Evolutionary conservation across 345 rosid genomes (phyloP).

Genomic region (Salix udensis): DNA sequence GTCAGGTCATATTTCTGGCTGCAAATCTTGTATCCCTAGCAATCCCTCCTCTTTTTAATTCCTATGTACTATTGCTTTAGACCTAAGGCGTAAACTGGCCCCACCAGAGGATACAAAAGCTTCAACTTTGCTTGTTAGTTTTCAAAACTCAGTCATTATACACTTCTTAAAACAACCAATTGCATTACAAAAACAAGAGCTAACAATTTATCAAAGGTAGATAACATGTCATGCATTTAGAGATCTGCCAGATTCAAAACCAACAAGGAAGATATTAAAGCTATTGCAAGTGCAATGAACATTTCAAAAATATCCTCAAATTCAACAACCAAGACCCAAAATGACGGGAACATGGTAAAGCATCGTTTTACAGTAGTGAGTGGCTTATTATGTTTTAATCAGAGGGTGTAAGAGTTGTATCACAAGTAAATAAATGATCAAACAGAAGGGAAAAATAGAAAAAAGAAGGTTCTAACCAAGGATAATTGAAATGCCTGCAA

Average conservation of each 20-base stretch:
- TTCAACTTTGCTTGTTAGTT: background rate
- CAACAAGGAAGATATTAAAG: background rate
- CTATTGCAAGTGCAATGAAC: background rate
- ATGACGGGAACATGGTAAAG: background rate
- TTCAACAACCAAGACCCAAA: background rate
- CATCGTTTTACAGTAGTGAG: background rate
- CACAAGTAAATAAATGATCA: background rate
- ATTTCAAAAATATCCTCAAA: background rate
- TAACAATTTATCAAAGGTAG: background rate
- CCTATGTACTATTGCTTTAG: background rate
- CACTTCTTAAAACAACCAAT: too few relatives aligned
- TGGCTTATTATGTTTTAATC: too few relatives aligned
- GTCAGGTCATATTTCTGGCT: background rate
- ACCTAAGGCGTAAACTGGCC: background rate
- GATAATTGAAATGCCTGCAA: slow-evolving; percentile 87
- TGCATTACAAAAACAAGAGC: background rate
- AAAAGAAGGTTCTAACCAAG: slow-evolving; percentile 47
- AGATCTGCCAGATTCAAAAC: background rate
- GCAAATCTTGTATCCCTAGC: background rate
- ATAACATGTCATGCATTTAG: background rate
- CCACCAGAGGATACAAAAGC: background rate
- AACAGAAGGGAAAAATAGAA: background rate
- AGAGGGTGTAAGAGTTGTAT: background rate
- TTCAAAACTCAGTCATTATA: background rate
- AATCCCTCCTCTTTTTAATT: background rate